A percentile compares a stretch with the other conserved stretches of the same genome.
Evolutionary conservation across 2,329 filamentous ascomycete genomes (phyloP).

Genomic region (Hymenoscyphus salicellus): DNA sequence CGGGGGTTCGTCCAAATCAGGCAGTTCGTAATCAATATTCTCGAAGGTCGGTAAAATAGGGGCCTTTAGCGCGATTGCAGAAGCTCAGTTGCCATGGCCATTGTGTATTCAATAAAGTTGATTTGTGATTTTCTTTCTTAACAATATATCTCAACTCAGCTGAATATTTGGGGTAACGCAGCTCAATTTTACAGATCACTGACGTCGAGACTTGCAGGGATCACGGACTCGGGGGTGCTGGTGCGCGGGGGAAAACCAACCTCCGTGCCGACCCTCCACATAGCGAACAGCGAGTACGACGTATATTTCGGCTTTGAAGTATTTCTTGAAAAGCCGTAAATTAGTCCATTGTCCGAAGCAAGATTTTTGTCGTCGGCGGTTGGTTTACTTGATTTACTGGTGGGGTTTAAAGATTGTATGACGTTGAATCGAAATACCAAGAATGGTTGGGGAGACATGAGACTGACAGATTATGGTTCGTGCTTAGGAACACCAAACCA

Average conservation of each 20-base stretch:
- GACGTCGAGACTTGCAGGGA: not conserved
- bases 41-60: not conserved
- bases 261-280: not conserved
- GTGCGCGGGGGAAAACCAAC: not conserved
- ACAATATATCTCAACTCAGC: not conserved
- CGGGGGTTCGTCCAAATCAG: not conserved
- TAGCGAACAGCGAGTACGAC: not conserved
- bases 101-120: not conserved
- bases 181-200: not conserved
- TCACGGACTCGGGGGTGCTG: not conserved
- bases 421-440: too few relatives aligned
- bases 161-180: not conserved
- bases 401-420: too few relatives aligned
- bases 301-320: too few relatives aligned
- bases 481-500: too few relatives aligned
- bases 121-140: not conserved
- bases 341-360: too few relatives aligned
- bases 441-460: too few relatives aligned
- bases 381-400: too few relatives aligned
- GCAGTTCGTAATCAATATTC: not conserved
- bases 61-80: not conserved
- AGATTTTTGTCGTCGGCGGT: too few relatives aligned
- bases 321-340: too few relatives aligned
- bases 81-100: not conserved
- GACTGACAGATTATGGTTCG: too few relatives aligned